phyloP scores from a whole-genome alignment of 148 eudicot genomes.

The Agrostemma githago region DNA sequence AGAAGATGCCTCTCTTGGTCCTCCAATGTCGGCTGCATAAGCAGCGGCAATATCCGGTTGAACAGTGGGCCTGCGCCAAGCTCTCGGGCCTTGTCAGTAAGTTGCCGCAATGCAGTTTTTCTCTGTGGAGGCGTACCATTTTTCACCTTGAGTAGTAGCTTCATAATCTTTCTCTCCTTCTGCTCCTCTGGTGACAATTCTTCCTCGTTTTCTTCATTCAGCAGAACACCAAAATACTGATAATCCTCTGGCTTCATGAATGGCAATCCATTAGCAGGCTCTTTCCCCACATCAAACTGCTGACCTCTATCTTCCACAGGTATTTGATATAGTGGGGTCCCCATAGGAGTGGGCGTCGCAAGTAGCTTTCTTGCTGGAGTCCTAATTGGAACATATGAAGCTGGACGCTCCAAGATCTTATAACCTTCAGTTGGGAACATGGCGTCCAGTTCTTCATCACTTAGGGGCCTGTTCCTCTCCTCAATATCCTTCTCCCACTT shows the following conservation, averaged over 20 bases:
- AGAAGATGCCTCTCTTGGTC: slow-evolving; percentile 96
- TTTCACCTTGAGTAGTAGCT: slow-evolving; percentile 86
- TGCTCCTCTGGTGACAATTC: slow-evolving; percentile 81
- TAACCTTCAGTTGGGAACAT: slow-evolving; percentile 91
- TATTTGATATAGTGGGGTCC: slow-evolving; percentile 68
- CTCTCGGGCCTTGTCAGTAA: slow-evolving; percentile 93
- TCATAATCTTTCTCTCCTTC: slow-evolving; percentile 93
- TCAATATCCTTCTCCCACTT: slow-evolving; percentile 96
- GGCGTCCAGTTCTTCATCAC: slow-evolving; percentile 91
- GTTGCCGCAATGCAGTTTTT: slow-evolving; percentile 89
- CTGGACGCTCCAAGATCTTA: slow-evolving; percentile 84
- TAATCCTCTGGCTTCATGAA: slow-evolving; percentile 89
- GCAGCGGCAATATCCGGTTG: slow-evolving; percentile 79
- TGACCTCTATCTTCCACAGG: slow-evolving; percentile 89
- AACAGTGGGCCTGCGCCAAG: slow-evolving; percentile 94
- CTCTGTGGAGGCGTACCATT: slow-evolving; percentile 97
- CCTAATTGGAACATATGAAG: slow-evolving; percentile 80
- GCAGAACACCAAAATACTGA: slow-evolving; percentile 66
- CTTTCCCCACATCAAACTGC: slow-evolving; percentile 82
- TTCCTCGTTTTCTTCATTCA: slow-evolving; percentile 82
- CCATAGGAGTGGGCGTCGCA: slow-evolving; percentile 87
- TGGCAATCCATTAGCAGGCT: slow-evolving; percentile 81
- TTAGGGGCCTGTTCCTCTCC: slow-evolving; percentile 82
- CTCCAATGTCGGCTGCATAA: slow-evolving; percentile 95
- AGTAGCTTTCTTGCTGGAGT: slow-evolving; percentile 97